Base-by-base conservation (phyloP, 31 red algal genomes). In the Bonnemaisonia californica region DNA sequence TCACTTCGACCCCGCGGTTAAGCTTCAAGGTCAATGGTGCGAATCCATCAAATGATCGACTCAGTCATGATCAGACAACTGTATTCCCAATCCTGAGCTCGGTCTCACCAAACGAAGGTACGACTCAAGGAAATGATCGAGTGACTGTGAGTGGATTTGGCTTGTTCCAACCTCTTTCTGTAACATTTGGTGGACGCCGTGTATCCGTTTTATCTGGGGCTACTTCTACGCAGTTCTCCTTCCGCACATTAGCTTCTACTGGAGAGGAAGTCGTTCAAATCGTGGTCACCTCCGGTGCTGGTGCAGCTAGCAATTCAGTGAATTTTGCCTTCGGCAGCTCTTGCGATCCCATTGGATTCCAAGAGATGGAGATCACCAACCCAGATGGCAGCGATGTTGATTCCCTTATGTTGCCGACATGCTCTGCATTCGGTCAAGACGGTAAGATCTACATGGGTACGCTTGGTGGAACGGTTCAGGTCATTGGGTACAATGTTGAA, bases 311-410 rank as follows among this genome's bases (percentile, higher is more conserved):
- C 56, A 89, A 89, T 73, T 36, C 85, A 1, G 54, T 89, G 19
- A 19, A 57, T 57, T 89, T 89, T 67, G 64, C 74, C n/a, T 89
- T 74, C 62, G 84, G 84, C n/a, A 80, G 69, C 36, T 51, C 76
- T 27, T 89, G 85, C 62, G 76, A 80, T 2, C 41, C 68, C 41
- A 38, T 89, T 27, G 41, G 58, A 11, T 89, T 89, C 39, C 39
- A 66, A 16, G 30, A 79, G 2, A 31, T 34, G 18, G 31, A 70
- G 26, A 60, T 87, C 63, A 77, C 42, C 36, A 41, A 47, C 18
- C 16, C 45, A 2, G 41, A 62, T 32, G 41, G 22, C 41, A 21
- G 27, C 9, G 85, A 88, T 62, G 54, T 80, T 0, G 65, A 88
- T 30, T 77, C 51, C 29, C 30, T 90, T 16, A 31, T n/a, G 45